Evolutionary conservation across 208 protist genomes (phyloP).

Genomic region (Trichomonas vaginalis): DNA sequence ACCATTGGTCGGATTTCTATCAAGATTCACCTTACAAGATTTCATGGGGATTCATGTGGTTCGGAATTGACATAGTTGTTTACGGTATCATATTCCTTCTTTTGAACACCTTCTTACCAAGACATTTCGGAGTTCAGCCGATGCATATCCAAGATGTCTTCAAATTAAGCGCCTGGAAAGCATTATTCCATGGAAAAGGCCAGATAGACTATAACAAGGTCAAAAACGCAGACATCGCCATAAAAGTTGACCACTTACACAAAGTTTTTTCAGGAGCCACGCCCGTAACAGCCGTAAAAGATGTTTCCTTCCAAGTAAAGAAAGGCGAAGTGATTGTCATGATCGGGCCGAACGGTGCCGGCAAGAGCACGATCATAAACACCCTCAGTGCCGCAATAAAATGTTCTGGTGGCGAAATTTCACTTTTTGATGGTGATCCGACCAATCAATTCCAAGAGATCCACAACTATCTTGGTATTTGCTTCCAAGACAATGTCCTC

Average conservation of each 20-base stretch:
- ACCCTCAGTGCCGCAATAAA: not conserved
- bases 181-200: not conserved
- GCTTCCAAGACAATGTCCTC: not conserved
- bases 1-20: not conserved
- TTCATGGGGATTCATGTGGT: not conserved
- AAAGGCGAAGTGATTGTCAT: conserved; percentile 9
- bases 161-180: not conserved
- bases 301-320: not conserved
- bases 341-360: conserved; percentile 3
- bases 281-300: not conserved
- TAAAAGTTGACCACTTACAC: not conserved
- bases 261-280: not conserved
- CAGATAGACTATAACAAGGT: not conserved
- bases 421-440: not conserved
- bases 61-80: not conserved
- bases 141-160: not conserved
- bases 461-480: not conserved
- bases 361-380: not conserved
- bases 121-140: not conserved
- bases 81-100: not conserved
- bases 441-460: not conserved
- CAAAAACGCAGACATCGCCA: not conserved
- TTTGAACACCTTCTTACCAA: not conserved
- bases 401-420: not conserved
- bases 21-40: not conserved